These are phyloP conservation scores for Pseudomicrostroma phylloplanum DNA, from an alignment of 1,284 basidiomycete species.

Conservation along the genomic window DNA sequence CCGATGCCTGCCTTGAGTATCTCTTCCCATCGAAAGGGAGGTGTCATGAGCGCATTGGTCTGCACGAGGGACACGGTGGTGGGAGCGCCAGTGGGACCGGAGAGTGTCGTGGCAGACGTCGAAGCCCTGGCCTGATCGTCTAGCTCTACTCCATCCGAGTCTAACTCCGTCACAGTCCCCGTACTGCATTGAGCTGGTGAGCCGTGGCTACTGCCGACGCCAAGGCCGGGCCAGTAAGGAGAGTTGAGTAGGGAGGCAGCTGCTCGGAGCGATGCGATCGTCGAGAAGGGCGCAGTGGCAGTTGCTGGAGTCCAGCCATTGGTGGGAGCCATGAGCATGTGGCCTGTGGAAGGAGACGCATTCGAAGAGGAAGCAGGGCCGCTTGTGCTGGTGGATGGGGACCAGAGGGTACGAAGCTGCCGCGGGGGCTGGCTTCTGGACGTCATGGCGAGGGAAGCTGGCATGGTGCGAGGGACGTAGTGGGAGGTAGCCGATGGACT, in stretches of 20 bases:
- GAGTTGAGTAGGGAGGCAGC: not conserved
- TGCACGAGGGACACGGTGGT: not conserved
- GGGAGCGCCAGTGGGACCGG: not conserved
- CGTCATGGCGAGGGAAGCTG: not conserved
- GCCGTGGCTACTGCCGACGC: no score
- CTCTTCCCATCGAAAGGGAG: not conserved
- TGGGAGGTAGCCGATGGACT: no score
- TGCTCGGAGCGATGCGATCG: constrained; percentile 5
- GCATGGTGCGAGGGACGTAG: not conserved
- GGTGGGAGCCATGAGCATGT: not conserved
- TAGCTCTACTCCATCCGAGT: no score
- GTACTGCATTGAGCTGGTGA: no score
- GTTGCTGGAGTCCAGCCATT: not conserved
- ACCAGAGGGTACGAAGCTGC: not conserved
- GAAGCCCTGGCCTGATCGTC: no score
- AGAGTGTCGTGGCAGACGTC: not conserved
- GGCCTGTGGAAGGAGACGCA: not conserved
- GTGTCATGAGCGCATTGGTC: no score
- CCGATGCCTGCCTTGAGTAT: no score
- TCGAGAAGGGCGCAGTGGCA: not conserved
- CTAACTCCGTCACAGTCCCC: no score
- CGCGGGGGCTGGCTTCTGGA: not conserved
- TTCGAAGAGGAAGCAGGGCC: not conserved
- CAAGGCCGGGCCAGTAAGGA: constrained; percentile 4
- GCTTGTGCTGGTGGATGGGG: not conserved